These are phyloP conservation scores for Paecilomyces sp. DNA, from an alignment of 2,329 filamentous ascomycete genomes.

Conservation along the genomic window DNA sequence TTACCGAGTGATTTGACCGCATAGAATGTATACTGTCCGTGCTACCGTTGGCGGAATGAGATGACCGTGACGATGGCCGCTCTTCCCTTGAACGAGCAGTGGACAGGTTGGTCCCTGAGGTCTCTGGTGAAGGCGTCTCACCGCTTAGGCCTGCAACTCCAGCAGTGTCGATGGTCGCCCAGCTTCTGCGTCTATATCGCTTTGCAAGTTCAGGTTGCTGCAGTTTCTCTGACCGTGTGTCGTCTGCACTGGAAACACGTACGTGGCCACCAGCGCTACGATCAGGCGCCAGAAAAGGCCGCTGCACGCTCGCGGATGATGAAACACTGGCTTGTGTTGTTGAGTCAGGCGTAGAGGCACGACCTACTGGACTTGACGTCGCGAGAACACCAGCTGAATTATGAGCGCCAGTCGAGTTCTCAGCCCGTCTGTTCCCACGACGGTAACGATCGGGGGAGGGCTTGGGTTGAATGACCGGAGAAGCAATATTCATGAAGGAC, in stretches of 20 bases:
- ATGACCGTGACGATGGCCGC: conserved; percentile 23
- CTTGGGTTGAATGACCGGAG: conserved; percentile 54
- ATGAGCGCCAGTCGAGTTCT: conserved; percentile 33
- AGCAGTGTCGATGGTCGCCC: conserved; percentile 57
- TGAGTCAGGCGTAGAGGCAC: conserved; percentile 26
- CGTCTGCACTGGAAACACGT: conserved; percentile 60
- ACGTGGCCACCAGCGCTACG: conserved; percentile 43
- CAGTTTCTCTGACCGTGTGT: conserved; percentile 49
- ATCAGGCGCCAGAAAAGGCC: conserved; percentile 22
- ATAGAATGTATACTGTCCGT: conserved; percentile 54
- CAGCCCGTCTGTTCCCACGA: conserved; percentile 54
- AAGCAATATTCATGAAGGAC: conserved; percentile 40
- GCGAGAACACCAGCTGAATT: conserved; percentile 32
- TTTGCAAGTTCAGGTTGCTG: conserved; percentile 60
- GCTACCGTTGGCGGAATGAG: conserved; percentile 43
- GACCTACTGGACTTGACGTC: conserved; percentile 4
- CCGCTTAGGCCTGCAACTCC: conserved; percentile 29
- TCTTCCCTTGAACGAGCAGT: conserved; percentile 26
- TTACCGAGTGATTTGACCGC: conserved; percentile 36
- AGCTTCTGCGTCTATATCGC: conserved; percentile 73
- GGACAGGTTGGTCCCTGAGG: conserved; percentile 22
- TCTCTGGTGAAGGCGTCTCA: conserved; percentile 25
- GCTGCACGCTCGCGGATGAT: conserved; percentile 19
- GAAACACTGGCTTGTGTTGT: conserved; percentile 30
- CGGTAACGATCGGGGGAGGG: conserved; percentile 78